Evolutionary conservation across 345 rosid genomes (phyloP).

Genomic region (Triadica sebifera): DNA sequence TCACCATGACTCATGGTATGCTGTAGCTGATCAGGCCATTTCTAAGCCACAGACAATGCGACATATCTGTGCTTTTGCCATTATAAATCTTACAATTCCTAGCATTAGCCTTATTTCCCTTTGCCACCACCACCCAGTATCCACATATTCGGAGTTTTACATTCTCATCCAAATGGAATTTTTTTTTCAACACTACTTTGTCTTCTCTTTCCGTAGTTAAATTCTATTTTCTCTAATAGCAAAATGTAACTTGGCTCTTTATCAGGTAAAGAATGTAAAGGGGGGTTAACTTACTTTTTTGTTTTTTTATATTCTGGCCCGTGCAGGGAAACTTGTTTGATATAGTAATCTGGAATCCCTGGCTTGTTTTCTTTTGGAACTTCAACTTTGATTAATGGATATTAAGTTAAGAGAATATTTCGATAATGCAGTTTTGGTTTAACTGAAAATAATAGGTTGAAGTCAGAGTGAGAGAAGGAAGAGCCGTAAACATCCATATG

Average conservation of each 20-base stretch:
- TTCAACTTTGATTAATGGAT: background rate
- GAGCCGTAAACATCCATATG: conserved; percentile 98
- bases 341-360: background rate
- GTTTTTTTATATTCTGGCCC: background rate
- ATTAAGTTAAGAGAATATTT: background rate
- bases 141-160: background rate
- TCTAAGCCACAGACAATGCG: background rate
- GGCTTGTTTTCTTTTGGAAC: background rate
- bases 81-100: no score
- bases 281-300: background rate
- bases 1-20: background rate
- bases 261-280: no score
- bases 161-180: background rate
- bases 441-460: conserved; percentile 56
- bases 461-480: conserved; percentile 87
- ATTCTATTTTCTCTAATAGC: no score
- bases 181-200: background rate
- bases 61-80: no score
- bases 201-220: no score
- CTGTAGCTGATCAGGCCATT: background rate
- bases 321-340: background rate
- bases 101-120: no score
- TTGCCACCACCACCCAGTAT: no score
- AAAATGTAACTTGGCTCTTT: no score
- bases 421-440: background rate